Evolutionary conservation across 116 monocot genomes (phyloP).

Genomic region (Dioscorea cayenensis): DNA sequence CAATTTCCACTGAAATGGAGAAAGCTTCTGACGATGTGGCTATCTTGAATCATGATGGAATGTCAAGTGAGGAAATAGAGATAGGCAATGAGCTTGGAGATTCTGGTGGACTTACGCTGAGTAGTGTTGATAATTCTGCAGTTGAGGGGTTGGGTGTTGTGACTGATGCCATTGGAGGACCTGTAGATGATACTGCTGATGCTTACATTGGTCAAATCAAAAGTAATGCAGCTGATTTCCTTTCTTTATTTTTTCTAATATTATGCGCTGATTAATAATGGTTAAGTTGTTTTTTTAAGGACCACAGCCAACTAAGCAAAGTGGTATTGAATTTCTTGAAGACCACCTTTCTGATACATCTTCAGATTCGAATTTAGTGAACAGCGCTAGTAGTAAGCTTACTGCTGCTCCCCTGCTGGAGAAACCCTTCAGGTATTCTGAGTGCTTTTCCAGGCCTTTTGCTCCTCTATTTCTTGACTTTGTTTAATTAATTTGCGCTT

Average conservation of each 20-base stretch:
- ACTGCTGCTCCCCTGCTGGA: conserved; percentile 34
- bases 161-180: conserved; percentile 7
- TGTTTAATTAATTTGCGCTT: background rate
- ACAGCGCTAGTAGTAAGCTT: conserved; percentile 6
- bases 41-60: background rate
- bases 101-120: background rate
- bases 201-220: background rate
- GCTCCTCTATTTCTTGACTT: background rate
- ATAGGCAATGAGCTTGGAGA: conserved; percentile 2
- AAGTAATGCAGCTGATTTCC: conserved; percentile 22
- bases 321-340: conserved; percentile 13
- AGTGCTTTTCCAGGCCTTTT: background rate
- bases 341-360: conserved; percentile 6
- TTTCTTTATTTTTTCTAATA: background rate
- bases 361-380: conserved; percentile 15
- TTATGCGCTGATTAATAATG: background rate
- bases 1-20: background rate
- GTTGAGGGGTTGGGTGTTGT: background rate
- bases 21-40: background rate
- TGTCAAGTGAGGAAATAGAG: background rate
- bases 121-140: conserved; percentile 6
- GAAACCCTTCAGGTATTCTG: conserved; percentile 53
- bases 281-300: conserved; percentile 26
- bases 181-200: conserved; percentile 9
- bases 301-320: conserved; percentile 27